These are phyloP conservation scores for Apophysomyces sp. DNA, from an alignment of 371 early-diverging fungal species.

Conservation along the genomic window DNA sequence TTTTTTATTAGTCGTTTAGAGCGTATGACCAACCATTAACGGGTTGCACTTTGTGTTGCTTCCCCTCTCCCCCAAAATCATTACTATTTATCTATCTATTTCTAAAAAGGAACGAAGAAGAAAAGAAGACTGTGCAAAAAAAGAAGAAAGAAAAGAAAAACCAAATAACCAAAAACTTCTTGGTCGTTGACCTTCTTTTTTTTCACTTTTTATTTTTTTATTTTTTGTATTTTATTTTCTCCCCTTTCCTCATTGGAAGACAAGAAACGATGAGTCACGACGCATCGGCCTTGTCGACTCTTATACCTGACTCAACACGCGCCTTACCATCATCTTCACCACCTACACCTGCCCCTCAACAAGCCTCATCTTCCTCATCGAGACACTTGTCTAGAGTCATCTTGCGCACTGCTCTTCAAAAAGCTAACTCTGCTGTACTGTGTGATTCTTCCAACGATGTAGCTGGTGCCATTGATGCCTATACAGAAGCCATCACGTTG, in stretches of 20 bases:
- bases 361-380: slow-evolving; percentile 12
- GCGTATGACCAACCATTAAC: slow-evolving; percentile 1
- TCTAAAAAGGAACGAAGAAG: no score
- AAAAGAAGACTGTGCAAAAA: no score
- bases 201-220: not conserved
- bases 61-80: no score
- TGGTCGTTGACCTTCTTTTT: not conserved
- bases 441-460: slow-evolving; percentile 48
- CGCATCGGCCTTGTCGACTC: not conserved
- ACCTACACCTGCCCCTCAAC: slow-evolving; percentile 14
- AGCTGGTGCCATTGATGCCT: slow-evolving; percentile 42
- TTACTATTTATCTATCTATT: no score
- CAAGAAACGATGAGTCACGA: not conserved
- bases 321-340: slow-evolving; percentile 8
- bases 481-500: slow-evolving; percentile 43
- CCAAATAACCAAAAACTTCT: not conserved
- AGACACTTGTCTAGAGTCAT: slow-evolving; percentile 41
- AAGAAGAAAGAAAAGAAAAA: no score
- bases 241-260: not conserved
- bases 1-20: not conserved
- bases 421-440: slow-evolving; percentile 47
- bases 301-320: not conserved
- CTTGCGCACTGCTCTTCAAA: slow-evolving; percentile 43
- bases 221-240: not conserved
- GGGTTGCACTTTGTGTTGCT: not conserved